Evolutionary conservation across 2,329 filamentous ascomycete genomes (phyloP).

Genomic region (Elsinoe perseae): DNA sequence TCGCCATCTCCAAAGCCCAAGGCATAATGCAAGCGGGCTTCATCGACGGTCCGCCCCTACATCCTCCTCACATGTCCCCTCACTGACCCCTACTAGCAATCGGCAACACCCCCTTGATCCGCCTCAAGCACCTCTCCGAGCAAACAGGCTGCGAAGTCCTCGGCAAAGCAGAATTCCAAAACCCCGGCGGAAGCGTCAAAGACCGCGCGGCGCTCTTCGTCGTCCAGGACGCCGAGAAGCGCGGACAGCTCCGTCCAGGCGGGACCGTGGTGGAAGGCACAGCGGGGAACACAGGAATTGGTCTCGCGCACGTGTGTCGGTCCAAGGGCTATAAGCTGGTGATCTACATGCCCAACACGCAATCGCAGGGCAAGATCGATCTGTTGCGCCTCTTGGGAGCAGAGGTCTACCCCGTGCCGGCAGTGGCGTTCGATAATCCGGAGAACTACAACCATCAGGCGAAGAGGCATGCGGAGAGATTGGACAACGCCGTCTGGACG

Average conservation of each 20-base stretch:
- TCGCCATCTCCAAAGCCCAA: slow-evolving; percentile 71
- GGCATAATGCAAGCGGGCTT: slow-evolving; percentile 66
- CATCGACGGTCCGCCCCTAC: slow-evolving; percentile 59
- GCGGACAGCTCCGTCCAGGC: slow-evolving; percentile 70
- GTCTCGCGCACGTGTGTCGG: slow-evolving; percentile 91
- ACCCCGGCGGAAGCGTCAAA: slow-evolving; percentile 93
- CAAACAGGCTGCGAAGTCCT: slow-evolving; percentile 90
- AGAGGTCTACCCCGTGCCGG: slow-evolving; percentile 91
- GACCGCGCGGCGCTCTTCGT: slow-evolving; percentile 93
- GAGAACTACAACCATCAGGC: slow-evolving; percentile 99
- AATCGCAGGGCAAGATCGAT: slow-evolving; percentile 96
- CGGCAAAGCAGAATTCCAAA: slow-evolving; percentile 98
- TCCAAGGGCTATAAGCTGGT: slow-evolving; percentile 87
- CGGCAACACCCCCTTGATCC: slow-evolving; percentile 92
- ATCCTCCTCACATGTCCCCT: not conserved
- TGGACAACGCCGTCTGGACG: slow-evolving; percentile 92
- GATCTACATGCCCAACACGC: slow-evolving; percentile 99
- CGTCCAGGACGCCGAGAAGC: slow-evolving; percentile 86
- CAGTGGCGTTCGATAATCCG: slow-evolving; percentile 89
- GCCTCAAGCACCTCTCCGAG: slow-evolving; percentile 76
- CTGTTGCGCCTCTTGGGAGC: slow-evolving; percentile 82
- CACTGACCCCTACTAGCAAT: slow-evolving; percentile 57
- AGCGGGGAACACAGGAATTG: slow-evolving; percentile 95
- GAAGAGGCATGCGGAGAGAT: slow-evolving; percentile 71
- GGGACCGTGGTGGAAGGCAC: slow-evolving; percentile 97